These are phyloP conservation scores for Dioscorea zingiberensis DNA, from an alignment of 106 monocot species.

Conservation along the genomic window DNA sequence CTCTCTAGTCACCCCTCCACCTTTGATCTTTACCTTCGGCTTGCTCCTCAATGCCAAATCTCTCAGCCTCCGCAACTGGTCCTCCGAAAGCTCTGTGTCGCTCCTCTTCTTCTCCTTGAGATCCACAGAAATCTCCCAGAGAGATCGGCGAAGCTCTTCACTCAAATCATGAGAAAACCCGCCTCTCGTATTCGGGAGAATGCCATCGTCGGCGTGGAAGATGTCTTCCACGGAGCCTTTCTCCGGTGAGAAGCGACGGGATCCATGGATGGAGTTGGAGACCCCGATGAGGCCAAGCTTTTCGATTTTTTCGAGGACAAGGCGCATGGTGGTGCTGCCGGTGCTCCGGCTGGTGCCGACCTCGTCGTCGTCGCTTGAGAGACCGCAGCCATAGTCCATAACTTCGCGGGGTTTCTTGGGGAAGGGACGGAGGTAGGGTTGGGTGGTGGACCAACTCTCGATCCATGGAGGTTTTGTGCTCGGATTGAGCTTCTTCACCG, in stretches of 20 bases:
- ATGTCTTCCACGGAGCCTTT: constrained; percentile 39
- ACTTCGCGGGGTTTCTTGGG: constrained; percentile 26
- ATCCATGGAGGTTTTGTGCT: too few species aligned
- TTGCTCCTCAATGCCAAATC: constrained; percentile 66
- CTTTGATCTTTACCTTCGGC: constrained; percentile 75
- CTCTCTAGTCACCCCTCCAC: constrained; percentile 74
- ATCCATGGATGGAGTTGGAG: constrained; percentile 12
- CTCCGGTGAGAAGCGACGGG: constrained; percentile 28
- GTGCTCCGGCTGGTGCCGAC: constrained; percentile 68
- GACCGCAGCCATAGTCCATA: constrained; percentile 40
- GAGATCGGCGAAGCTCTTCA: constrained; percentile 55
- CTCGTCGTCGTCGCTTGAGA: constrained; percentile 56
- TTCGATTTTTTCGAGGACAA: constrained; percentile 68
- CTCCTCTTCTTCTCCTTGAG: constrained; percentile 13
- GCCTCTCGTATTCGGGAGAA: not conserved
- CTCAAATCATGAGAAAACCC: not conserved
- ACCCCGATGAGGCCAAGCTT: constrained; percentile 70
- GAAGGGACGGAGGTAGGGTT: too few species aligned
- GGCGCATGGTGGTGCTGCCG: constrained; percentile 42
- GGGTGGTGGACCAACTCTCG: too few species aligned
- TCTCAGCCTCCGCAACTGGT: constrained; percentile 75
- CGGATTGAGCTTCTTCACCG: too few species aligned
- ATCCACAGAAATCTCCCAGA: constrained; percentile 57
- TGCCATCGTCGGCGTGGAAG: not conserved
- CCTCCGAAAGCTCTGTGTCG: constrained; percentile 74